These are phyloP conservation scores for Nymphaea thermarum DNA, from an alignment of 164 flowering plant species.

Conservation along the genomic window DNA sequence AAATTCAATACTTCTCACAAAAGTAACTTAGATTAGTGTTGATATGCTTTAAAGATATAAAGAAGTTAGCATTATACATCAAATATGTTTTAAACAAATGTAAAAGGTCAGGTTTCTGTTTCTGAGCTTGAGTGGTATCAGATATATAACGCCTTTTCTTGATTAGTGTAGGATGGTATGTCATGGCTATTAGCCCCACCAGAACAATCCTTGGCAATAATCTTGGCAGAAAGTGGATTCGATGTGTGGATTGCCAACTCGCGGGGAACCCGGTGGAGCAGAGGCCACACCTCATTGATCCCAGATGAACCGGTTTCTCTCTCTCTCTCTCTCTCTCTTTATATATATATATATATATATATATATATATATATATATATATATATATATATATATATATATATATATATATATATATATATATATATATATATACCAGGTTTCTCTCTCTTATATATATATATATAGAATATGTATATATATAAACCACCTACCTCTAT, in stretches of 20 bases:
- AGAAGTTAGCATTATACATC: background rate
- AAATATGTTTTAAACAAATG: background rate
- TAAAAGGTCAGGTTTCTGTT: background rate
- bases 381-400: background rate
- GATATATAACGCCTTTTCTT: background rate
- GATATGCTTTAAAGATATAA: too few relatives aligned
- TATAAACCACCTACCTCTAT: too few relatives aligned
- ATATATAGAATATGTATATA: background rate
- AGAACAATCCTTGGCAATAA: constrained; percentile 41
- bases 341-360: background rate
- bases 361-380: background rate
- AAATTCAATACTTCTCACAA: too few relatives aligned
- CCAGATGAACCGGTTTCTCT: constrained; percentile 28
- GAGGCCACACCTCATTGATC: constrained; percentile 41
- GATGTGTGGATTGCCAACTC: constrained; percentile 78
- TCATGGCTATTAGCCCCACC: constrained; percentile 61
- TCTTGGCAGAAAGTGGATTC: constrained; percentile 61
- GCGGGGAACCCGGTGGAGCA: constrained; percentile 63
- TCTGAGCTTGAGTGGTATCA: background rate
- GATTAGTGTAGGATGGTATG: constrained; percentile 43
- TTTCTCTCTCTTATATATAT: constrained; percentile 6
- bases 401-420: background rate
- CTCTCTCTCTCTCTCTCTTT: background rate
- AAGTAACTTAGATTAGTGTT: too few relatives aligned
- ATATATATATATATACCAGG: constrained; percentile 8